phyloP scores from a whole-genome alignment of 331 rosid genomes.

The Arachis monticola region DNA sequence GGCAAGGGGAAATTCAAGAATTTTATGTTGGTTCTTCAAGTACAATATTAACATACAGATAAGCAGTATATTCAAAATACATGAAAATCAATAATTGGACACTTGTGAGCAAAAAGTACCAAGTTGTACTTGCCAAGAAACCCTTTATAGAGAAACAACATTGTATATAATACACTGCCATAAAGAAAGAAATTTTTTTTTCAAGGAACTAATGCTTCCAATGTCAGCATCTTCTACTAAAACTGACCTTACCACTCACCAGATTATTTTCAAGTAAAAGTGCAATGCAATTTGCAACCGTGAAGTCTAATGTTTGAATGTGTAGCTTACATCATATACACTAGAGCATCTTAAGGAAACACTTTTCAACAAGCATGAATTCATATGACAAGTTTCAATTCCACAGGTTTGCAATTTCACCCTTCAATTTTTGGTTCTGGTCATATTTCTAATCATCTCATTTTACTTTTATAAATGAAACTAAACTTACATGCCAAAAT shows the following conservation, averaged over 20 bases:
- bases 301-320: background rate
- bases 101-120: background rate
- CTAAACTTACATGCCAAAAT: too few species aligned
- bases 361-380: conserved; percentile 4
- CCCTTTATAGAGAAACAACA: background rate
- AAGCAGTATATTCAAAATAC: background rate
- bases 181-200: background rate
- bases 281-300: conserved; percentile 12
- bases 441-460: conserved; percentile 13
- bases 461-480: too few species aligned
- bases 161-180: background rate
- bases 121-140: background rate
- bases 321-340: conserved; percentile 8
- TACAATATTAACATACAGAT: background rate
- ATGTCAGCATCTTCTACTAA: conserved; percentile 17
- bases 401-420: background rate
- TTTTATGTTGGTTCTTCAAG: background rate
- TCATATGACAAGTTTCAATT: conserved; percentile 8
- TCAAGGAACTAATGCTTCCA: background rate
- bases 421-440: conserved; percentile 11
- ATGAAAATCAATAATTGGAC: background rate
- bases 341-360: background rate
- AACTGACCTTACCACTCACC: background rate
- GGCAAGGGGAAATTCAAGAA: conserved; percentile 1
- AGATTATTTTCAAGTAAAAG: conserved; percentile 24